These are phyloP conservation scores for Dioszegia aurantiaca DNA, from an alignment of 768 basidiomycete genomes.

Conservation along the genomic window DNA sequence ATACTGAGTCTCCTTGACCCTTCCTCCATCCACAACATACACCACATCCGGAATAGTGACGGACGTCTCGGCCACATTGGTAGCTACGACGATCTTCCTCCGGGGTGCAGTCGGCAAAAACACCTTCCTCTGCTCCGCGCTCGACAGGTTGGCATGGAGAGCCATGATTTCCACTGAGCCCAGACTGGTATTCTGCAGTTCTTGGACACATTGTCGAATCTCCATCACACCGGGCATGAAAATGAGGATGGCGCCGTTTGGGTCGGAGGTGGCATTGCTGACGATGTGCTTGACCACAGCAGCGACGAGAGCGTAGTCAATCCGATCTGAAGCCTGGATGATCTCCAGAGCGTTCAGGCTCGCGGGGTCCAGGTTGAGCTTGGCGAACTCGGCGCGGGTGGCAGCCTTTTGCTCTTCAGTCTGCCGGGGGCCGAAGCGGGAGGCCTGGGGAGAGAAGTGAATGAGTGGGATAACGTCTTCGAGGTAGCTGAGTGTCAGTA, in stretches of 20 bases:
- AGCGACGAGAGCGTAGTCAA: slow-evolving; percentile 75
- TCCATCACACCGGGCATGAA: slow-evolving; percentile 90
- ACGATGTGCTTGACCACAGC: slow-evolving; percentile 66
- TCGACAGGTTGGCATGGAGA: slow-evolving; percentile 83
- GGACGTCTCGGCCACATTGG: slow-evolving; percentile 80
- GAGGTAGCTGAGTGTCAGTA: slow-evolving; percentile 65
- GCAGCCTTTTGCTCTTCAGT: slow-evolving; percentile 57
- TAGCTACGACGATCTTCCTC: slow-evolving; percentile 84
- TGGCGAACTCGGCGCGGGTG: slow-evolving; percentile 58
- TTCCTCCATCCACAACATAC: slow-evolving; percentile 79
- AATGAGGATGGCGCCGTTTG: slow-evolving; percentile 69
- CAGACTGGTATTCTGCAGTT: slow-evolving; percentile 52
- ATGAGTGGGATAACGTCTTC: slow-evolving; percentile 70
- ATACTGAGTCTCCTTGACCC: slow-evolving; percentile 75
- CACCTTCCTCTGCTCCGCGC: slow-evolving; percentile 74
- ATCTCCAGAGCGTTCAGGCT: slow-evolving; percentile 61
- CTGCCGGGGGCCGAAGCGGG: slow-evolving; percentile 54
- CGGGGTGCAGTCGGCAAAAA: slow-evolving; percentile 61
- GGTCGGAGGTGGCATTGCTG: slow-evolving; percentile 53
- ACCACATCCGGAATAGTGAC: slow-evolving; percentile 87
- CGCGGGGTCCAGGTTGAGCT: slow-evolving; percentile 60
- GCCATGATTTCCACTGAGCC: slow-evolving; percentile 58
- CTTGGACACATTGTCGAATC: slow-evolving; percentile 72
- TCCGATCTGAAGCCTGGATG: slow-evolving; percentile 62
- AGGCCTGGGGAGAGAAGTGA: slow-evolving; percentile 58